Evolutionary conservation across 768 basidiomycete genomes (phyloP), one percentile per base, ranked within the genome.

Genomic region (Auriscalpium microsporum): DNA sequence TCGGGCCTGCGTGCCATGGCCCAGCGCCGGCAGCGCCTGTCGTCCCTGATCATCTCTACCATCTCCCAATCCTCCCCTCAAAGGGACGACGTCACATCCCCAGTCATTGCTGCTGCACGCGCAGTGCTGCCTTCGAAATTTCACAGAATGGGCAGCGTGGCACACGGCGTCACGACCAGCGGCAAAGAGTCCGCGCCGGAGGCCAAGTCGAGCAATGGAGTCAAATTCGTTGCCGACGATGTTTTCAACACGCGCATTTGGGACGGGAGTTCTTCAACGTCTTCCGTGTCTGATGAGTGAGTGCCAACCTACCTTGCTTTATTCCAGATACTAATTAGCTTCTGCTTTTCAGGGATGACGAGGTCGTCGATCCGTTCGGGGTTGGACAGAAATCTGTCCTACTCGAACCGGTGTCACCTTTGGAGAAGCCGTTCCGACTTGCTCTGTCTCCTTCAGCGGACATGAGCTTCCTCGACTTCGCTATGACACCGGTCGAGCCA

Each of bases 1-100:
- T 53, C 59, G 11, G 59, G 59, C 14, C 53, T 61, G 19, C 58
- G 58, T 28, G 58, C 53, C 17, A 59, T 59, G 48, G 35, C 57
- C n/a, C 51, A 49, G 35, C 42, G 52, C 23, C 48, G 16, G 38
- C 50, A 14, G 45, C 50, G 47, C 33, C 45, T 48, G 34, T 19
- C 56, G 4, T 50, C 50, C 8, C 8, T 35, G 14, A 37, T 47
- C 3, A 17, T 40, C 10, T 46, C 10, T 8, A 6, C 11, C 28
- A n/a, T 35, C 10, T 14, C 16, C 42, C 34, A 46, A 16, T 45
- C 57, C 46, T 37, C 37, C 23, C 2, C 16, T 16, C 21, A 16
- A 46, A 16, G 9, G 34, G 40, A 38, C 19, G 8, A 19, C 45
- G 17, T 9, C 53, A 9, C 21, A 38, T 16, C 19, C 4, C 3